A percentile compares a stretch with the other conserved stretches of the same genome.
phyloP scores from a whole-genome alignment of 1,284 basidiomycete species.

The Austroboletus niveus region DNA sequence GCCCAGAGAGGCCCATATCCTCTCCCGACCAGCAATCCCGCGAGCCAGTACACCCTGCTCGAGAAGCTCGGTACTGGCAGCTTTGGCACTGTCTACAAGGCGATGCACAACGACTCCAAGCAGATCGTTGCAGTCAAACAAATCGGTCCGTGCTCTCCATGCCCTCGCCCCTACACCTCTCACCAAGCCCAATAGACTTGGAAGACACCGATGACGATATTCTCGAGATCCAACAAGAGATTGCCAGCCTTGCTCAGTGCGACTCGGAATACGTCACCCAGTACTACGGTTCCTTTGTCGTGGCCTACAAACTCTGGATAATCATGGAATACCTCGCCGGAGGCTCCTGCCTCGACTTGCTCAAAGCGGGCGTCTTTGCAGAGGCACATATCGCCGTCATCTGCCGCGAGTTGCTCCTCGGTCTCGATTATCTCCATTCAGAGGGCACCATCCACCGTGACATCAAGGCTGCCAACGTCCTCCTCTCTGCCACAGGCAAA shows the following conservation, averaged over 20 bases:
- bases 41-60: conserved; percentile 86
- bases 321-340: conserved; percentile 99
- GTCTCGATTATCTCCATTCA: conserved; percentile 91
- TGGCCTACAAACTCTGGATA: conserved; percentile 98
- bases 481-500: conserved; percentile 86
- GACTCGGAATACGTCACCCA: conserved; percentile 95
- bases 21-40: conserved; percentile 73
- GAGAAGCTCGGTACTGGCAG: conserved; percentile 98
- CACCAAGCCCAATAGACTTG: conserved; percentile 50
- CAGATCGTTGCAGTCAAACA: conserved; percentile 98
- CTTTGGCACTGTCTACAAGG: conserved; percentile 97
- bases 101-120: conserved; percentile 89
- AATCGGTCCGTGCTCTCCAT: conserved; percentile 65
- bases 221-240: conserved; percentile 96
- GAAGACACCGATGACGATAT: conserved; percentile 95
- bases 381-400: conserved; percentile 94
- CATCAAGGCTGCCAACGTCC: conserved; percentile 97
- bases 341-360: conserved; percentile 94
- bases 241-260: conserved; percentile 92
- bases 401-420: conserved; percentile 90
- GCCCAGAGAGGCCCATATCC: conserved; percentile 60
- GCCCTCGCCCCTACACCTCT: conserved; percentile 1
- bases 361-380: conserved; percentile 88
- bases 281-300: conserved; percentile 97
- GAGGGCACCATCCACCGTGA: conserved; percentile 98